Percentiles rank a stretch among this genome's conserved stretches.
Conservation (phyloP, 1,284 basidiomycete genomes). For the Ustilago curta region DNA sequence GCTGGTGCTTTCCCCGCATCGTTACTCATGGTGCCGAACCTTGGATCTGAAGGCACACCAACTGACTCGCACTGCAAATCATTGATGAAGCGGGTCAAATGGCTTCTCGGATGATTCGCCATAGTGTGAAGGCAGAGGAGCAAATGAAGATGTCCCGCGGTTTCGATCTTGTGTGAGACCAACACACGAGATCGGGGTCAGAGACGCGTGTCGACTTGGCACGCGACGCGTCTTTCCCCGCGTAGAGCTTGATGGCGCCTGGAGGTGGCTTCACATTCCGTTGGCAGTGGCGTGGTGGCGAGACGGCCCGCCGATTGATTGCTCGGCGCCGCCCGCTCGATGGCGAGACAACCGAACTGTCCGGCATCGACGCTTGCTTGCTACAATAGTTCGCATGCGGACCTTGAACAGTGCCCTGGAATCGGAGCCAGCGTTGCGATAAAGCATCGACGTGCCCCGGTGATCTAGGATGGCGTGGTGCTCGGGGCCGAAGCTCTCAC, state of each 20-base stretch:
- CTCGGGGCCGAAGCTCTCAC: conserved; percentile 2
- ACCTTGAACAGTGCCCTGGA: background rate
- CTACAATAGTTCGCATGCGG: background rate
- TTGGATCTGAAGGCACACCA: too few relatives aligned
- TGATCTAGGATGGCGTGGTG: background rate
- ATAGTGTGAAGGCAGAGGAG: background rate
- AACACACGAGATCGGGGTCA: conserved; percentile 12
- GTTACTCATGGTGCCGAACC: too few relatives aligned
- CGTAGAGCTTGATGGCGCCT: background rate
- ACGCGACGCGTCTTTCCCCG: conserved; percentile 10
- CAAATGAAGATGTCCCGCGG: background rate
- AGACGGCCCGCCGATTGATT: background rate
- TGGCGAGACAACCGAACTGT: background rate
- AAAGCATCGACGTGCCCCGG: background rate
- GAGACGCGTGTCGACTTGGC: conserved; percentile 3
- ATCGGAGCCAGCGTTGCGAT: background rate
- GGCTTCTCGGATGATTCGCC: background rate
- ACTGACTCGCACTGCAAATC: too few relatives aligned
- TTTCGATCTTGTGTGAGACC: conserved; percentile 10
- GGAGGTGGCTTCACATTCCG: background rate
- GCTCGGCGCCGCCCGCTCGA: conserved; percentile 8
- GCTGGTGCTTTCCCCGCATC: too few relatives aligned
- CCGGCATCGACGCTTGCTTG: conserved; percentile 8
- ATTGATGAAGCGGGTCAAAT: background rate
- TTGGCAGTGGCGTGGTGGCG: background rate